Evolutionary conservation across 225 moss, liverwort and hornwort genomes (phyloP).

Genomic region (Takakia lepidozioides): DNA sequence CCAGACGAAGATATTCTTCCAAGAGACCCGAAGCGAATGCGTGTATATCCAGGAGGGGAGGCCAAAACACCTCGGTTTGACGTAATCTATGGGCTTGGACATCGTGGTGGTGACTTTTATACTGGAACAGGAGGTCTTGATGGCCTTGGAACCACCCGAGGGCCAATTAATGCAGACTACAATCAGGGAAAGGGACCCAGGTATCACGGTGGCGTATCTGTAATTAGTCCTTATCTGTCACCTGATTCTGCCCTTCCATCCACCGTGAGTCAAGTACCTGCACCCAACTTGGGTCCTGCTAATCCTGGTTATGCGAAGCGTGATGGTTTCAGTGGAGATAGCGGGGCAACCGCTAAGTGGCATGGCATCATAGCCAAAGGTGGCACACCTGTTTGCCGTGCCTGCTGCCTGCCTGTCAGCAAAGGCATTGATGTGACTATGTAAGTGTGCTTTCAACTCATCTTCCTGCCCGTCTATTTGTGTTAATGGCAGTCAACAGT

Average conservation of each 20-base stretch:
- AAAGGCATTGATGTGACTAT: constrained; percentile 43
- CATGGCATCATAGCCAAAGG: constrained; percentile 68
- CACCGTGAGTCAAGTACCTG: not conserved
- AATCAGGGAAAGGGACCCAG: constrained; percentile 1
- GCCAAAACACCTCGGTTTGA: constrained; percentile 17
- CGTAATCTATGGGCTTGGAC: constrained; percentile 11
- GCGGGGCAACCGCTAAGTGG: constrained; percentile 15
- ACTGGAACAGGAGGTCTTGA: not conserved
- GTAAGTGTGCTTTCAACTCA: constrained; percentile 18
- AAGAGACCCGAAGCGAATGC: constrained; percentile 31
- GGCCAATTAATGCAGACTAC: not conserved
- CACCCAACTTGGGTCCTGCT: not conserved
- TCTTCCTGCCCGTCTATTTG: not conserved
- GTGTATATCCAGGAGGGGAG: constrained; percentile 16
- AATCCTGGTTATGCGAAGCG: constrained; percentile 6
- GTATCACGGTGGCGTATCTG: no score
- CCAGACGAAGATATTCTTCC: constrained; percentile 29
- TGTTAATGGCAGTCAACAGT: no score
- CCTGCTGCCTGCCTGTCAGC: constrained; percentile 43
- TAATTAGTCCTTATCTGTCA: no score
- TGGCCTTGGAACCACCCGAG: constrained; percentile 5
- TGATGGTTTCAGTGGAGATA: not conserved
- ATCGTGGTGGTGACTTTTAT: not conserved
- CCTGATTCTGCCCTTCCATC: not conserved
- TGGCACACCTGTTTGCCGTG: constrained; percentile 57